A percentile compares a stretch with the other conserved stretches of the same genome.
Conservation (phyloP, 805 yeast species). For the Priceomyces haplophilus region DNA sequence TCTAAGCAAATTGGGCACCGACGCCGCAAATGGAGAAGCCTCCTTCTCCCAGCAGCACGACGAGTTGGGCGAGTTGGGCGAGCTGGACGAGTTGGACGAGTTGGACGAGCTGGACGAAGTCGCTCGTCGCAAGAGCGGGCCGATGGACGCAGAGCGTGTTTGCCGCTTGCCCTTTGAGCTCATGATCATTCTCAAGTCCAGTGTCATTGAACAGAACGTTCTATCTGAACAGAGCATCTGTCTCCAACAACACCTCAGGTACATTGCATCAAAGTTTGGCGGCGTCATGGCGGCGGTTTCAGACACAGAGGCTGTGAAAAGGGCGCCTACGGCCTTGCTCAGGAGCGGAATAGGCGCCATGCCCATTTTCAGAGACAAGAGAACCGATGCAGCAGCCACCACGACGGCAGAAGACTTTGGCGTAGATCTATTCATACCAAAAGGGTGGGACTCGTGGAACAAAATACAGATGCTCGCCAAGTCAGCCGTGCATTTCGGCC, state of each 20-base stretch:
- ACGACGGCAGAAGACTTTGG: neutral
- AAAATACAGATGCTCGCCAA: conserved; percentile 41
- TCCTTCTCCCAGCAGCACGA: no score
- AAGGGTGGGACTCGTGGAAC: conserved; percentile 51
- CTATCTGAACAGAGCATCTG: conserved; percentile 18
- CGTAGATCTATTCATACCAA: conserved; percentile 37
- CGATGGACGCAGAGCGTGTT: neutral
- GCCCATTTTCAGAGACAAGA: conserved; percentile 13
- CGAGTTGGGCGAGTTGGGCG: no score
- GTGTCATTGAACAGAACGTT: conserved; percentile 13
- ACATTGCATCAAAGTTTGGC: conserved; percentile 31
- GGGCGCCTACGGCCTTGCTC: conserved; percentile 8
- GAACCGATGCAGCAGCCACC: neutral
- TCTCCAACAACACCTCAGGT: conserved; percentile 37
- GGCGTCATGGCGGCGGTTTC: conserved; percentile 16
- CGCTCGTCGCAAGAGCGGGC: no score
- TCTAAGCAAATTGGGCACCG: neutral
- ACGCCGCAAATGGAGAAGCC: no score
- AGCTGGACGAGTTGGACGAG: no score
- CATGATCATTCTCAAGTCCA: conserved; percentile 16
- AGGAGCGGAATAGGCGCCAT: conserved; percentile 10
- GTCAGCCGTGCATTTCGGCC: conserved; percentile 17
- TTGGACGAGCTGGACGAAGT: no score
- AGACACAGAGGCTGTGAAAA: conserved; percentile 2
- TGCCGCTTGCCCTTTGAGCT: conserved; percentile 13